A percentile compares a stretch with the other conserved stretches of the same genome.
Evolutionary conservation across 1,284 basidiomycete genomes (phyloP).

Genomic region (Ceratobasidium sp.): DNA sequence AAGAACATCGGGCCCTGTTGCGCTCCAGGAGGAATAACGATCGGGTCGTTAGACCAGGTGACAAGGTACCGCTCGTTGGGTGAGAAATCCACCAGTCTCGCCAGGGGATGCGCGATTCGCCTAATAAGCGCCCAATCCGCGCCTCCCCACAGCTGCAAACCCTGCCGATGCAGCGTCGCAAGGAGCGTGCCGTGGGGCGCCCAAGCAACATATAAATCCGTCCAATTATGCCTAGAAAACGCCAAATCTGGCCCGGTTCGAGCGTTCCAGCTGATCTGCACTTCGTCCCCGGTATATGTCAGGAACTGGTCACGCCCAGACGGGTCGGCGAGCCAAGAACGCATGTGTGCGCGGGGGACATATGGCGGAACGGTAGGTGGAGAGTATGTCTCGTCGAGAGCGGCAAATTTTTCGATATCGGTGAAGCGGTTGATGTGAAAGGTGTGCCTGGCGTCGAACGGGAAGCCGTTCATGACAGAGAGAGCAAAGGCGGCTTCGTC

Average conservation of each 20-base stretch:
- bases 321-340: slow-evolving; percentile 93
- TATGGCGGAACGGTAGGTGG: slow-evolving; percentile 86
- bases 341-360: slow-evolving; percentile 79
- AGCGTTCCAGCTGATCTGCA: slow-evolving; percentile 93
- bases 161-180: slow-evolving; percentile 93
- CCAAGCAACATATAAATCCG: slow-evolving; percentile 98
- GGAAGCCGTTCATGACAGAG: slow-evolving; percentile 82
- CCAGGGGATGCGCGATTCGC: slow-evolving; percentile 95
- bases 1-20: slow-evolving; percentile 85
- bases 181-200: slow-evolving; percentile 95
- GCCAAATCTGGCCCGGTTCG: slow-evolving; percentile 82
- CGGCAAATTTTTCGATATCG: slow-evolving; percentile 88
- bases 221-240: slow-evolving; percentile 77
- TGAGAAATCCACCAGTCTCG: slow-evolving; percentile 97
- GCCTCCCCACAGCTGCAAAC: slow-evolving; percentile 96
- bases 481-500: slow-evolving; percentile 88
- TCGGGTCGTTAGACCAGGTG: slow-evolving; percentile 97
- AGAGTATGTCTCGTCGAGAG: slow-evolving; percentile 84
- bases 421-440: slow-evolving; percentile 92
- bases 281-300: slow-evolving; percentile 92
- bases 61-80: slow-evolving; percentile 97
- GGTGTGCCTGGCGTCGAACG: slow-evolving; percentile 92
- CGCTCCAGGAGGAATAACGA: slow-evolving; percentile 70
- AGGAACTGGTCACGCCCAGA: slow-evolving; percentile 96
- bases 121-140: slow-evolving; percentile 85